A percentile compares a stretch with the other conserved stretches of the same genome.
Evolutionary conservation across 1,284 basidiomycete genomes (phyloP).

Genomic region (Cerrena zonata): DNA sequence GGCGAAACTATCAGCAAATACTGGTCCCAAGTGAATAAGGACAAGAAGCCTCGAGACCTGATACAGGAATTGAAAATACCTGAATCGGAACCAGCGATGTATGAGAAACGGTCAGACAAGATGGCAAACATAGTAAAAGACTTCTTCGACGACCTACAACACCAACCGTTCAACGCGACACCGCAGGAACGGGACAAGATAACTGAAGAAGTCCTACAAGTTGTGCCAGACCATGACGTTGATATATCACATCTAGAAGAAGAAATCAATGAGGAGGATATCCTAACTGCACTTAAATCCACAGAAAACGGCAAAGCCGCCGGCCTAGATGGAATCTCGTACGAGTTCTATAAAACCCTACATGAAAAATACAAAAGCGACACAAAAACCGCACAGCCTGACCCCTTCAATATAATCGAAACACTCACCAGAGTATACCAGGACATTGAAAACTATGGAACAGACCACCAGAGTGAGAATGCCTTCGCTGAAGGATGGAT

Average conservation of each 20-base stretch:
- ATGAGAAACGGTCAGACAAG: background rate
- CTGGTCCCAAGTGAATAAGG: conserved; percentile 8
- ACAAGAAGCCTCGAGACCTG: conserved; percentile 6
- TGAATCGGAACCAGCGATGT: background rate
- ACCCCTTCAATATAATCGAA: conserved; percentile 9
- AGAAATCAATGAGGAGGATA: background rate
- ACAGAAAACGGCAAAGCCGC: conserved; percentile 8
- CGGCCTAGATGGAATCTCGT: conserved; percentile 17
- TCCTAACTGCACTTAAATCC: background rate
- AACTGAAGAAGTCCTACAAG: no score
- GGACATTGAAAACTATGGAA: conserved; percentile 16
- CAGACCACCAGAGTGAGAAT: background rate
- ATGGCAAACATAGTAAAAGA: conserved; percentile 6
- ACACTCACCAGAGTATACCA: conserved; percentile 13
- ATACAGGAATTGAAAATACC: conserved; percentile 1
- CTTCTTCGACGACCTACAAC: conserved; percentile 2
- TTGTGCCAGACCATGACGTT: background rate
- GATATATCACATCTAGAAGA: background rate
- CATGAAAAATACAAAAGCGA: no score
- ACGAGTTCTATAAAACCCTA: conserved; percentile 24
- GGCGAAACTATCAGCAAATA: conserved; percentile 8
- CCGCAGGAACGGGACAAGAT: background rate
- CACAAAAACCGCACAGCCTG: background rate
- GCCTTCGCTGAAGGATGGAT: conserved; percentile 29
- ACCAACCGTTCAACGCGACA: background rate